These are phyloP conservation scores for Thalassia testudinum DNA, from an alignment of 116 monocot species.

Conservation along the genomic window DNA sequence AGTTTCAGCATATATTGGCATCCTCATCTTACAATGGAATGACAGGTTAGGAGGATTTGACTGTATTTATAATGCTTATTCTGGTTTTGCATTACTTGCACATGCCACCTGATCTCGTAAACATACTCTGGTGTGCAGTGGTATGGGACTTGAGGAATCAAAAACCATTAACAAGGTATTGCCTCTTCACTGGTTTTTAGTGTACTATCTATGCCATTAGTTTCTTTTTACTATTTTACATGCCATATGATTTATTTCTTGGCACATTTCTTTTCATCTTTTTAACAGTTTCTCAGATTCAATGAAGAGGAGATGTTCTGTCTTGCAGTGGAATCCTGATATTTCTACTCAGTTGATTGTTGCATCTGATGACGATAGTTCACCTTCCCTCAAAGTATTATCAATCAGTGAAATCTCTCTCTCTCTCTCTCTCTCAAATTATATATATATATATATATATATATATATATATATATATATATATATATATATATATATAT, in stretches of 20 bases:
- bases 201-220: neutral
- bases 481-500: constrained; percentile 1
- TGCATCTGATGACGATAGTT: constrained; percentile 92
- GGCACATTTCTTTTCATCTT: neutral
- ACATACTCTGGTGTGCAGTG: constrained; percentile 20
- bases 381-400: constrained; percentile 70
- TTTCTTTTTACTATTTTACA: neutral
- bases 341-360: constrained; percentile 83
- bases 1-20: constrained; percentile 83
- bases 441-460: neutral
- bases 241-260: too few species aligned
- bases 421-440: too few species aligned
- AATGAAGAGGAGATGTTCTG: constrained; percentile 73
- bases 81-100: neutral
- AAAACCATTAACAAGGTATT: constrained; percentile 79
- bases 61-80: too few species aligned
- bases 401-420: neutral
- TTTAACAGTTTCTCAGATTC: constrained; percentile 82
- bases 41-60: constrained; percentile 30
- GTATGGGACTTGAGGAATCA: constrained; percentile 94
- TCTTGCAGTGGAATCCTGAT: constrained; percentile 99
- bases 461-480: neutral
- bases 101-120: neutral
- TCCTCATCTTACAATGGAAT: constrained; percentile 90
- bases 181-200: neutral